These are phyloP conservation scores for Hypoxylon perforatum DNA, from an alignment of 495 filamentous ascomycete species.

Conservation along the genomic window DNA sequence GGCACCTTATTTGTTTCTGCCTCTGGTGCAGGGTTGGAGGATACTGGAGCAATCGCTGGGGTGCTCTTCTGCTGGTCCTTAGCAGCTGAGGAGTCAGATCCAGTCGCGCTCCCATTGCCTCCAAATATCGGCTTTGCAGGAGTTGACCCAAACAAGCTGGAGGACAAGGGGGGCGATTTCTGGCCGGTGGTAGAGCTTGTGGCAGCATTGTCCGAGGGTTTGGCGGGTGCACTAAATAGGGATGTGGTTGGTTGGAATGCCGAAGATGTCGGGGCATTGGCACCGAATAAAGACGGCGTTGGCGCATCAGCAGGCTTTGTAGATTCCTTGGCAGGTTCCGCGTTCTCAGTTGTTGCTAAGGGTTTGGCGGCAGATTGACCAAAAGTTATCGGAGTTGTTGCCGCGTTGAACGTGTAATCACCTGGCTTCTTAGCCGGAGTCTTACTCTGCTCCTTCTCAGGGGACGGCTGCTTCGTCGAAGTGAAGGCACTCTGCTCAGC, in stretches of 20 bases:
- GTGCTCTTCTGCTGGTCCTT: conserved; percentile 35
- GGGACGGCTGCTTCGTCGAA: conserved; percentile 8
- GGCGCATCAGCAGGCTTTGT: conserved; percentile 12
- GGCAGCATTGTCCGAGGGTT: conserved; percentile 15
- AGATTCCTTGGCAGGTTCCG: conserved; percentile 9
- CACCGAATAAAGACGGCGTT: conserved; percentile 30
- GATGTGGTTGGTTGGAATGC: conserved; percentile 22
- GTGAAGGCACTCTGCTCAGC: conserved; percentile 36
- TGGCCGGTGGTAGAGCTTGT: conserved; percentile 27
- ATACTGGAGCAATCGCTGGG: conserved; percentile 18
- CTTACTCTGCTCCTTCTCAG: conserved; percentile 24
- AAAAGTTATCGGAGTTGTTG: conserved; percentile 47
- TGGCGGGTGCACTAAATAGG: conserved; percentile 26
- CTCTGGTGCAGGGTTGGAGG: conserved; percentile 12
- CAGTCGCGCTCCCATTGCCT: conserved; percentile 44
- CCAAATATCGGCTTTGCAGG: conserved; percentile 37
- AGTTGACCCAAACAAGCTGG: conserved; percentile 30
- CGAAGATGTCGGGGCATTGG: conserved; percentile 12
- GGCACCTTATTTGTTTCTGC: conserved; percentile 32
- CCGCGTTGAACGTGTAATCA: conserved; percentile 47
- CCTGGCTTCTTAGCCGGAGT: conserved; percentile 44
- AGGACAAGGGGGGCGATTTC: conserved; percentile 20
- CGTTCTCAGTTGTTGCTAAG: conserved; percentile 6
- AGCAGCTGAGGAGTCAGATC: conserved; percentile 39
- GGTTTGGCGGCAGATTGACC: conserved; percentile 24